Conservation (phyloP, 176 grass and related monocot species). For the Typha latifolia region DNA sequence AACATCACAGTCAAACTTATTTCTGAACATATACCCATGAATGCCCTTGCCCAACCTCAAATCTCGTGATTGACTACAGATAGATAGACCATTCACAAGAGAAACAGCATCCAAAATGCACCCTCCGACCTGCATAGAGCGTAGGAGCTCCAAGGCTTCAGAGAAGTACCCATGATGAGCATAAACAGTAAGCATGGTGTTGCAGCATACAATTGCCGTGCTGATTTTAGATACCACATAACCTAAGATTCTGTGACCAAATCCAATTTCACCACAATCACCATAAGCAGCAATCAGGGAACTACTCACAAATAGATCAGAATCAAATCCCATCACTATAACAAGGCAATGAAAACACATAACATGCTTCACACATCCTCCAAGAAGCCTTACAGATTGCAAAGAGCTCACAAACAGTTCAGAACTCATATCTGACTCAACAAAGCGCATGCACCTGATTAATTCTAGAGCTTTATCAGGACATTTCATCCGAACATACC, state of each 20-base stretch:
- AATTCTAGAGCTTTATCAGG: constrained; percentile 5
- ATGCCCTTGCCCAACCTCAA: constrained; percentile 11
- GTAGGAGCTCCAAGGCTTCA: constrained; percentile 4
- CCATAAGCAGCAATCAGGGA: constrained; percentile 17
- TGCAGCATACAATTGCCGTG: constrained; percentile 2
- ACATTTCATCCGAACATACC: constrained; percentile 10
- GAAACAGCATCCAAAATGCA: constrained; percentile 11
- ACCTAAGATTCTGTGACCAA: constrained; percentile 4
- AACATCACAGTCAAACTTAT: constrained; percentile 1
- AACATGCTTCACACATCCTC: not conserved
- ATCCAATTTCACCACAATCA: constrained; percentile 6
- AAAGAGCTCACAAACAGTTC: constrained; percentile 12
- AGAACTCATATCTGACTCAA: constrained; percentile 10
- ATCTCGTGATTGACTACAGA: constrained; percentile 9
- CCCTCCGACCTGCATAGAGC: constrained; percentile 3
- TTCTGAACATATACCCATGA: constrained; percentile 19
- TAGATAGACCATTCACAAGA: constrained; percentile 16
- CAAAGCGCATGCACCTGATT: not conserved
- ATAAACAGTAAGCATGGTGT: constrained; percentile 15
- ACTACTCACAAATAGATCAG: constrained; percentile 8
- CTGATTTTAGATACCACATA: not conserved
- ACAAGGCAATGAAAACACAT: constrained; percentile 13
- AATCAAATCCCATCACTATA: constrained; percentile 15
- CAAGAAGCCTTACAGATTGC: constrained; percentile 6
- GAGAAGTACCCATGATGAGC: constrained; percentile 3